A percentile compares a stretch with the other conserved stretches of the same genome.
Conservation (phyloP, 2,329 filamentous ascomycete genomes). For the Cryoendolithus antarcticus region DNA sequence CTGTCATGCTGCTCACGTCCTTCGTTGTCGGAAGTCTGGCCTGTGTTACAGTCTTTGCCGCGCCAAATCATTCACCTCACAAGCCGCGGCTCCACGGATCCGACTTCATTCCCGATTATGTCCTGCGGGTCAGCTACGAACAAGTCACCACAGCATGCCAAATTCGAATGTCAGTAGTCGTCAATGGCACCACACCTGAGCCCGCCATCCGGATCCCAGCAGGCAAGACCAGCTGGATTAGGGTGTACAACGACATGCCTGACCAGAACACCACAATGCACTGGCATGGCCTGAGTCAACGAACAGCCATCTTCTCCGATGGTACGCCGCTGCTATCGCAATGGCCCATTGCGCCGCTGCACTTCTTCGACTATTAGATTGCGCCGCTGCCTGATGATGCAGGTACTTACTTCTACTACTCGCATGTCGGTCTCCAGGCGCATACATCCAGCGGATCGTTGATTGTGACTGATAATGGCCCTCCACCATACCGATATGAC, state of each 20-base stretch:
- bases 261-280: constrained; percentile 33
- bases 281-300: constrained; percentile 54
- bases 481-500: constrained; percentile 46
- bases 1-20: too few relatives aligned
- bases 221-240: constrained; percentile 40
- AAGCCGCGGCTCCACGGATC: too few relatives aligned
- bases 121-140: constrained; percentile 34
- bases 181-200: constrained; percentile 43
- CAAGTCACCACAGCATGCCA: constrained; percentile 36
- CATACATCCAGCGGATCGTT: constrained; percentile 45
- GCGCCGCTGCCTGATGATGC: constrained; percentile 39
- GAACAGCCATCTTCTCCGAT: constrained; percentile 51
- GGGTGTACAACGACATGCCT: constrained; percentile 47
- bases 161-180: constrained; percentile 33
- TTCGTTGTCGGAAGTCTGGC: too few relatives aligned
- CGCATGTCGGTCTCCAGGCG: constrained; percentile 52
- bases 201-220: constrained; percentile 36
- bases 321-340: constrained; percentile 49
- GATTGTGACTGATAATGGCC: constrained; percentile 37
- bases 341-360: constrained; percentile 50
- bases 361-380: constrained; percentile 58
- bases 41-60: too few relatives aligned
- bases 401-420: constrained; percentile 58
- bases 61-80: too few relatives aligned
- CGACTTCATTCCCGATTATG: constrained; percentile 30